Evolutionary conservation across 129 eudicot species (phyloP).

Genomic region (Mikania micrantha): DNA sequence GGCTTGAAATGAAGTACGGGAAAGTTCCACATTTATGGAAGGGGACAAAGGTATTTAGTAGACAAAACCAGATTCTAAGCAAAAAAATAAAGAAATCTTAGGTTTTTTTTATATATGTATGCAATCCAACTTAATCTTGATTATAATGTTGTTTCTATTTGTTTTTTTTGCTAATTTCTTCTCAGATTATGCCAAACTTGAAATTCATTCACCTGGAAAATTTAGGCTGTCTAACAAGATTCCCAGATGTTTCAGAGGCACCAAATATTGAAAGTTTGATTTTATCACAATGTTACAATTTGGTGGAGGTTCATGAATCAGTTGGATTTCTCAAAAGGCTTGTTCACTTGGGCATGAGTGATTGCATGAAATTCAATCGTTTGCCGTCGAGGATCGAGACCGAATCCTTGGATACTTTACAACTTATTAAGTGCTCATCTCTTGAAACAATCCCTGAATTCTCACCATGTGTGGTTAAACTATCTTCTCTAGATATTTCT

Average conservation of each 20-base stretch:
- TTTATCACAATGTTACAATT: neutral
- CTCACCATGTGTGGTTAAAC: neutral
- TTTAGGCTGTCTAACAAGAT: neutral
- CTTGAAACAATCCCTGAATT: neutral
- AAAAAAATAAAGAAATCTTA: too few species aligned
- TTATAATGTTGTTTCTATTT: neutral
- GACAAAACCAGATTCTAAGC: neutral
- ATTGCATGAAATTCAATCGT: neutral
- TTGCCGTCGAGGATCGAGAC: slow-evolving; percentile 3
- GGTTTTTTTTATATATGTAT: neutral
- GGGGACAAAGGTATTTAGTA: neutral
- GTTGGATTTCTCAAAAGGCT: neutral
- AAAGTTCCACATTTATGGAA: neutral
- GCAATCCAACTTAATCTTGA: neutral
- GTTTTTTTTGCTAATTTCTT: neutral
- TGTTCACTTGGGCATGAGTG: slow-evolving; percentile 9
- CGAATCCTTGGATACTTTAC: slow-evolving; percentile 14
- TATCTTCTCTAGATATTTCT: neutral
- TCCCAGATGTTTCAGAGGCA: too few species aligned
- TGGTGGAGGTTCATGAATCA: slow-evolving; percentile 9
- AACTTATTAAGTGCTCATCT: neutral
- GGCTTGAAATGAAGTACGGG: neutral
- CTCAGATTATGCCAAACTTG: slow-evolving; percentile 8
- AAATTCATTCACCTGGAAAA: neutral
- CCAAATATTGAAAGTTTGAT: slow-evolving; percentile 11